Evolutionary conservation across 768 basidiomycete species (phyloP).

Genomic region (Suillus bovinus): DNA sequence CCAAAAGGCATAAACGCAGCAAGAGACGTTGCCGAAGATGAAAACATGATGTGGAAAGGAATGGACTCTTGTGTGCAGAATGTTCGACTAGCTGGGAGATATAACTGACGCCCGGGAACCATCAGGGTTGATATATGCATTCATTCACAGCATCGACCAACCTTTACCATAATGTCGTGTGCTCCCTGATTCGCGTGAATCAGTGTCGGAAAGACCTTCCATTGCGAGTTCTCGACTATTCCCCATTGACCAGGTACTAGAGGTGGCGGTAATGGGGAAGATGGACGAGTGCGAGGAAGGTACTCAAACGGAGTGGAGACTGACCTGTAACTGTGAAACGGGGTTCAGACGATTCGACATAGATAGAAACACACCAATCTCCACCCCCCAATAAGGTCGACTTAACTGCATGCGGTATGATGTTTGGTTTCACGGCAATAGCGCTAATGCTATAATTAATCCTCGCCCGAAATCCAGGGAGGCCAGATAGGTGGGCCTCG

Average conservation of each 20-base stretch:
- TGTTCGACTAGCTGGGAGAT: conserved; percentile 59
- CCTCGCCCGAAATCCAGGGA: conserved; percentile 70
- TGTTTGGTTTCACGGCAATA: conserved; percentile 47
- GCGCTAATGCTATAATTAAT: conserved; percentile 64
- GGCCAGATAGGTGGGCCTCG: conserved; percentile 62
- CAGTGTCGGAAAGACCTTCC: conserved; percentile 47
- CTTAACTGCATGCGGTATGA: conserved; percentile 47
- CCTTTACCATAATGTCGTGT: conserved; percentile 41
- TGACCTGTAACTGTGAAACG: conserved; percentile 35
- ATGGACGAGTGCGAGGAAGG: conserved; percentile 64
- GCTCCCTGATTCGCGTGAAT: conserved; percentile 40
- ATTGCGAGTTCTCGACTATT: conserved; percentile 47
- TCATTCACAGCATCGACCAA: conserved; percentile 15
- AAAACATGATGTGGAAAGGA: conserved; percentile 66
- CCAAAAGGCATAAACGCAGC: conserved; percentile 60
- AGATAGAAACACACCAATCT: conserved; percentile 51
- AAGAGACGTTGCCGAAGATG: conserved; percentile 56
- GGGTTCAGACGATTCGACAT: neutral
- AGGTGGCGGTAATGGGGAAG: conserved; percentile 49
- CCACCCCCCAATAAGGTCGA: conserved; percentile 53
- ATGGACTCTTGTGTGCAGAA: conserved; percentile 60
- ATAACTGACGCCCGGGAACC: conserved; percentile 34
- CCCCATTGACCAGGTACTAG: conserved; percentile 37
- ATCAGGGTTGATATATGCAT: conserved; percentile 21
- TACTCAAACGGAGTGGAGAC: conserved; percentile 66